A percentile compares a stretch with the other conserved stretches of the same genome.
These are phyloP conservation scores for Saccharomycopsis vini DNA, from an alignment of 805 yeast species.

Conservation along the genomic window DNA sequence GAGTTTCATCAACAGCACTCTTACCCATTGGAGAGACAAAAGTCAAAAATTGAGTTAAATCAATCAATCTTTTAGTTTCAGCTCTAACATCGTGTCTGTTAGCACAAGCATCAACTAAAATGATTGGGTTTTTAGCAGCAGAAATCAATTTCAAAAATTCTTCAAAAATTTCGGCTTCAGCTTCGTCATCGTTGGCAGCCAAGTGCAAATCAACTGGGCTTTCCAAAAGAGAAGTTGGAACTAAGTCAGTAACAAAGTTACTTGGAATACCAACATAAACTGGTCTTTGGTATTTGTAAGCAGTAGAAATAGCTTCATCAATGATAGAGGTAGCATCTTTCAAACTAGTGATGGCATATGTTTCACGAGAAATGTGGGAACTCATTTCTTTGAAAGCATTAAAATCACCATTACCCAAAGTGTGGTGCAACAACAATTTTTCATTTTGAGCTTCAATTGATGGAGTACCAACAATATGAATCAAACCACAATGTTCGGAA, in stretches of 20 bases:
- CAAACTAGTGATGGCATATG: slow-evolving; percentile 31
- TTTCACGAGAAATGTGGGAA: not conserved
- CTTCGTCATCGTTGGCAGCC: slow-evolving; percentile 19
- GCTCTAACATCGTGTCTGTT: slow-evolving; percentile 49
- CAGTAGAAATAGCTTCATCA: slow-evolving; percentile 53
- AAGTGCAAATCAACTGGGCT: slow-evolving; percentile 26
- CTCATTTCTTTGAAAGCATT: slow-evolving; percentile 40
- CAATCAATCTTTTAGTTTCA: slow-evolving; percentile 36
- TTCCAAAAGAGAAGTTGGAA: slow-evolving; percentile 29
- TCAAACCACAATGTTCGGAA: slow-evolving; percentile 70
- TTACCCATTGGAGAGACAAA: slow-evolving; percentile 63
- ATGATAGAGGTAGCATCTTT: slow-evolving; percentile 46
- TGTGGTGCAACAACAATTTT: slow-evolving; percentile 51
- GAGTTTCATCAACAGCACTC: slow-evolving; percentile 63
- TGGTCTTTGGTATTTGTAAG: slow-evolving; percentile 56
- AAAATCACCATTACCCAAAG: slow-evolving; percentile 48
- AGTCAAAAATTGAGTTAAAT: slow-evolving; percentile 41
- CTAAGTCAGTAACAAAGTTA: slow-evolving; percentile 45
- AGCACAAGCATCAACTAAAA: slow-evolving; percentile 63
- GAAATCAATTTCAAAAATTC: slow-evolving; percentile 31
- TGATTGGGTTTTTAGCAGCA: slow-evolving; percentile 47
- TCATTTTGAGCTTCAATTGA: slow-evolving; percentile 24
- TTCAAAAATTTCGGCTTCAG: slow-evolving; percentile 36
- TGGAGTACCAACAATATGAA: slow-evolving; percentile 85
- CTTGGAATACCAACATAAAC: slow-evolving; percentile 75